Conservation (phyloP, 2,329 filamentous ascomycete genomes). For the Purpureocillium takamizusanense region DNA sequence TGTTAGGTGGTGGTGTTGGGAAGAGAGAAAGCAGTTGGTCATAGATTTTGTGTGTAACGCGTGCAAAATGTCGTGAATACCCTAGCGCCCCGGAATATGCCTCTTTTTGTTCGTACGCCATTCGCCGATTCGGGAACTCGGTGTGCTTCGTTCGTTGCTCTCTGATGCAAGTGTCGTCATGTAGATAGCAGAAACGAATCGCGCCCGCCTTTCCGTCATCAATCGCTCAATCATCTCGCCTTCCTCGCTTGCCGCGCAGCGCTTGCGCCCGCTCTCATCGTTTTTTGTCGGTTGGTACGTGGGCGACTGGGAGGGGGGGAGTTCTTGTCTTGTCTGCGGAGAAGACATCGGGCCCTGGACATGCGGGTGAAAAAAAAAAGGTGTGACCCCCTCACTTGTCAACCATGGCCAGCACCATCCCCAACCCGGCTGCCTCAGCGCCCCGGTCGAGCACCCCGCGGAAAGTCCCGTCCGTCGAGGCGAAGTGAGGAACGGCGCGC, state of each 20-base stretch:
- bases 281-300: no score
- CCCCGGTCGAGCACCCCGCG: neutral
- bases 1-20: no score
- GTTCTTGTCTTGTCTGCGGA: no score
- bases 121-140: conserved; percentile 27
- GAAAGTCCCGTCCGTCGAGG: neutral
- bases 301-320: neutral
- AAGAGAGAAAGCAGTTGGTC: conserved; percentile 1
- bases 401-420: neutral
- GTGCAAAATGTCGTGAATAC: conserved; percentile 23
- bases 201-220: conserved; percentile 12
- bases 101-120: conserved; percentile 27
- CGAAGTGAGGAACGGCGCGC: conserved; percentile 1
- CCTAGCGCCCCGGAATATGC: conserved; percentile 28
- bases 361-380: neutral
- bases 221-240: conserved; percentile 13
- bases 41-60: conserved; percentile 12
- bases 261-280: no score
- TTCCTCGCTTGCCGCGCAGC: neutral
- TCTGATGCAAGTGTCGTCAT: conserved; percentile 11
- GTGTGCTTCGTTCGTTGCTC: conserved; percentile 21
- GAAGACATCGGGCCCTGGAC: no score
- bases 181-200: conserved; percentile 13
- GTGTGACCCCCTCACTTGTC: conserved; percentile 1
- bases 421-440: neutral